Evolutionary conservation across 2,329 filamentous ascomycete species (phyloP).

Genomic region (Diplocarpon mali): DNA sequence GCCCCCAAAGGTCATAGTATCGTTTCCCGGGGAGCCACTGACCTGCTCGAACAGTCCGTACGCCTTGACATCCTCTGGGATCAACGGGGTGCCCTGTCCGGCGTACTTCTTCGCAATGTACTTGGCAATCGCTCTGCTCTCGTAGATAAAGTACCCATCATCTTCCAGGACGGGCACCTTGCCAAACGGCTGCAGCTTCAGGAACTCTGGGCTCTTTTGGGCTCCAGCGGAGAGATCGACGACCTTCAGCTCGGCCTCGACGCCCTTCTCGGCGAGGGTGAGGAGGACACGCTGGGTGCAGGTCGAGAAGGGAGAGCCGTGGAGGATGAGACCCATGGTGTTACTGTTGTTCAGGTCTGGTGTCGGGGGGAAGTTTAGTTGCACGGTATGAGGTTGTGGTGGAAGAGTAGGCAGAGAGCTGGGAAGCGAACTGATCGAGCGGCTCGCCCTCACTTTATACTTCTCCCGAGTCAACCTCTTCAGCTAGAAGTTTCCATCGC

Average conservation of each 20-base stretch:
- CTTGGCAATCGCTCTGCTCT: slow-evolving; percentile 27
- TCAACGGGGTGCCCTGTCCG: slow-evolving; percentile 19
- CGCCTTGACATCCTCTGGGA: slow-evolving; percentile 21
- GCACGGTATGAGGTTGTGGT: background rate
- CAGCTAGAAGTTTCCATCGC: no score
- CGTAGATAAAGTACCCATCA: slow-evolving; percentile 25
- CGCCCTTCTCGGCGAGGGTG: slow-evolving; percentile 24
- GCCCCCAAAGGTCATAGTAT: background rate
- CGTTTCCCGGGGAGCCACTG: background rate
- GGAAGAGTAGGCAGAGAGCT: background rate
- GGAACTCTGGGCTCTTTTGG: slow-evolving; percentile 21
- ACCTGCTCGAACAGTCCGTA: slow-evolving; percentile 22
- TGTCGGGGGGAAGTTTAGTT: background rate
- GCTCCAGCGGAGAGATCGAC: slow-evolving; percentile 21
- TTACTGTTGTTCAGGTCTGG: background rate
- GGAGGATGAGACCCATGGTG: slow-evolving; percentile 27
- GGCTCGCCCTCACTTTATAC: no score
- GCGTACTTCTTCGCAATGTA: slow-evolving; percentile 26
- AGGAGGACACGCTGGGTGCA: slow-evolving; percentile 24
- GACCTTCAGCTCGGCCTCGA: slow-evolving; percentile 23
- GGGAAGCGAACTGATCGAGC: no score
- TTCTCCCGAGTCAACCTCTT: no score
- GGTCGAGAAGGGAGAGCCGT: slow-evolving; percentile 22
- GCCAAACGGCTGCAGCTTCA: slow-evolving; percentile 28
- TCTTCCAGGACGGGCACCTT: slow-evolving; percentile 29